These are phyloP conservation scores for Talaromyces piceae DNA, from an alignment of 2,329 filamentous ascomycete genomes.

Conservation along the genomic window DNA sequence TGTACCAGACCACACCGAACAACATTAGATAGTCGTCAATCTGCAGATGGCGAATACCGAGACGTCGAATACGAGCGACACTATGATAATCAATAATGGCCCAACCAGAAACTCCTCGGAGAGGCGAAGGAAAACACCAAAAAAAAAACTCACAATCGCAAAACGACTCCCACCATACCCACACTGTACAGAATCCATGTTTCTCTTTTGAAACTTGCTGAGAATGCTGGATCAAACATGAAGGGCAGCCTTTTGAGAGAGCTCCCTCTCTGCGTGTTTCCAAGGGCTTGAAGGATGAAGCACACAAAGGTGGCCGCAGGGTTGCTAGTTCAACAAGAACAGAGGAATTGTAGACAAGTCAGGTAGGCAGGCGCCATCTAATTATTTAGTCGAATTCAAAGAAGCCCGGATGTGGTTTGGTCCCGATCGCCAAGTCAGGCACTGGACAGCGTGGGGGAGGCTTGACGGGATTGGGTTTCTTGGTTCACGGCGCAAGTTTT, in stretches of 20 bases:
- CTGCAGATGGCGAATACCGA: constrained; percentile 46
- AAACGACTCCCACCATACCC: constrained; percentile 28
- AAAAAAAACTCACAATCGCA: constrained; percentile 34
- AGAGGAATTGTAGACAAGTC: neutral
- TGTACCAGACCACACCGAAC: constrained; percentile 48
- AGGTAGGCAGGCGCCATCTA: neutral
- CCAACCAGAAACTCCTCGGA: constrained; percentile 17
- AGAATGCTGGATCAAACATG: constrained; percentile 17
- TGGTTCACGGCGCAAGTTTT: neutral
- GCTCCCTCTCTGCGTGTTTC: neutral
- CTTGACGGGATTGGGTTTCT: neutral
- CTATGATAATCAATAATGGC: constrained; percentile 15
- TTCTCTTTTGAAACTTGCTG: constrained; percentile 23
- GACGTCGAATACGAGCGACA: constrained; percentile 31
- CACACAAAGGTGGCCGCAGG: neutral
- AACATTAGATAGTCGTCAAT: constrained; percentile 52
- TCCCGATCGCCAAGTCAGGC: neutral
- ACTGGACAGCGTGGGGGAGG: neutral
- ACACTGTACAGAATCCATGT: constrained; percentile 37
- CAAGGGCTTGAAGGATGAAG: neutral
- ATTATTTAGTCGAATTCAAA: neutral
- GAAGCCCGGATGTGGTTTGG: neutral
- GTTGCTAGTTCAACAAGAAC: neutral
- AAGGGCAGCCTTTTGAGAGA: neutral
- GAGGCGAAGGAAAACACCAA: no score